Conservation (phyloP, 257 asterid species). For the Primulina tabacum region DNA sequence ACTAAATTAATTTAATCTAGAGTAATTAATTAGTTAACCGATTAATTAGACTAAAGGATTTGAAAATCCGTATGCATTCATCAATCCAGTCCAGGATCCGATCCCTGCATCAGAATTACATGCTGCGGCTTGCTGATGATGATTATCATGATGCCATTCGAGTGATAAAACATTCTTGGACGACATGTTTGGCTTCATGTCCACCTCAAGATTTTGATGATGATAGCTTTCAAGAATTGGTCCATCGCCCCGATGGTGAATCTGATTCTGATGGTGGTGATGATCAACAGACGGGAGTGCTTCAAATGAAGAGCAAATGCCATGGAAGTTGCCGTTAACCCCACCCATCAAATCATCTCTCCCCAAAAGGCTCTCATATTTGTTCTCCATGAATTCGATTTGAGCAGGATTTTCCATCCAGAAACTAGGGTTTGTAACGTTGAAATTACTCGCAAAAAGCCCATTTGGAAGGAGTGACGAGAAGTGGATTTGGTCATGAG, state of each 20-base stretch:
- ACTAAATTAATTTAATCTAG: background rate
- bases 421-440: background rate
- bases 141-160: background rate
- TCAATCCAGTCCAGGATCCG: conserved; percentile 5
- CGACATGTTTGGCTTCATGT: background rate
- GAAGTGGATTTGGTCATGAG: background rate
- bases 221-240: background rate
- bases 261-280: background rate
- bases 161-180: background rate
- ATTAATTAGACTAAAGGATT: conserved; percentile 37
- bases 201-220: background rate
- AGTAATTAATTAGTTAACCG: too few relatives aligned
- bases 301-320: background rate
- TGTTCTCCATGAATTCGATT: background rate
- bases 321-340: background rate
- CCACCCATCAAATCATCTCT: background rate
- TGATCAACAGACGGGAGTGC: background rate
- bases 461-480: background rate
- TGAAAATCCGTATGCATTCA: conserved; percentile 4
- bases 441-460: background rate
- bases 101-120: background rate
- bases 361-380: background rate
- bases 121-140: conserved; percentile 13
- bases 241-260: background rate
- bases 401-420: background rate